Conservation (phyloP, 768 basidiomycete species). For the Pulveroboletus ravenelii region DNA sequence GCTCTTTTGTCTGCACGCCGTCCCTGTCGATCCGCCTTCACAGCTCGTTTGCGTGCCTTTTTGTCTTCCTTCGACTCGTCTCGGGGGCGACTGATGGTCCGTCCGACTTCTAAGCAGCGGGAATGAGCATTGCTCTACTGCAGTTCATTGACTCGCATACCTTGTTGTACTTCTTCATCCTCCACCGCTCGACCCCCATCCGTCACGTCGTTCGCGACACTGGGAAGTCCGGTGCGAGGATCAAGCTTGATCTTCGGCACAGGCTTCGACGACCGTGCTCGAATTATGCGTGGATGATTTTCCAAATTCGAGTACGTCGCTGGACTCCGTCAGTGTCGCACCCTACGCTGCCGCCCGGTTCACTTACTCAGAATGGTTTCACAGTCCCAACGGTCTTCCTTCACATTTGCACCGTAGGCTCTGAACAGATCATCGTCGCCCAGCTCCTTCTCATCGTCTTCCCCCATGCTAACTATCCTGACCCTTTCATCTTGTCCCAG, state of each 20-base stretch:
- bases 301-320: conserved; percentile 97
- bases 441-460: conserved; percentile 44
- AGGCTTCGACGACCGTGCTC: conserved; percentile 50
- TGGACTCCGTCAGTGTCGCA: conserved; percentile 30
- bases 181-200: conserved; percentile 14
- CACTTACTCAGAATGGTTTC: conserved; percentile 89
- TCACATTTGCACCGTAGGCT: conserved; percentile 38
- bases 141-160: conserved; percentile 17
- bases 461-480: conserved; percentile 38
- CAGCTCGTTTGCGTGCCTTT: conserved; percentile 62
- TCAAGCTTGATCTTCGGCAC: conserved; percentile 68
- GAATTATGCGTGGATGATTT: conserved; percentile 90
- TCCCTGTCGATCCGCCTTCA: conserved; percentile 60
- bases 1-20: conserved; percentile 66
- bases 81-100: conserved; percentile 64
- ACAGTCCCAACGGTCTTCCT: conserved; percentile 88
- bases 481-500: conserved; percentile 68
- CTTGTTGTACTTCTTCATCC: conserved; percentile 19
- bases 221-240: conserved; percentile 72
- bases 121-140: conserved; percentile 1
- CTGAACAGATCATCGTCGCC: conserved; percentile 42
- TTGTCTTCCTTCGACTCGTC: conserved; percentile 76
- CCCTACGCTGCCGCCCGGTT: background rate
- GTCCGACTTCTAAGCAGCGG: conserved; percentile 11
- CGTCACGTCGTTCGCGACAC: conserved; percentile 33